phyloP scores from a whole-genome alignment of 2,329 filamentous ascomycete species.

The Colletotrichum lini region DNA sequence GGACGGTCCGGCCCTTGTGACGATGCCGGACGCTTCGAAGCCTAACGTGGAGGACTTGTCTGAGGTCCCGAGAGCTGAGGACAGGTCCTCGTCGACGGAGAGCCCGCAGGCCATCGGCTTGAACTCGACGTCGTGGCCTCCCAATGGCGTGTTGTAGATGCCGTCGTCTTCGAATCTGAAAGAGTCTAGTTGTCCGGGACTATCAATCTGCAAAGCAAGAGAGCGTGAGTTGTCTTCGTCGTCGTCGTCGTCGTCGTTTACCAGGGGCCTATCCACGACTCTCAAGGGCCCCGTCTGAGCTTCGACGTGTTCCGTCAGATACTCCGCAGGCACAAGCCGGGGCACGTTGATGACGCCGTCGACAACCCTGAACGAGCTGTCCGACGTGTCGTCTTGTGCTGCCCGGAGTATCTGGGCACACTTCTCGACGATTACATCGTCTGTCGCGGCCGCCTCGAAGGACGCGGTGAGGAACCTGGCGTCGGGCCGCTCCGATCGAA shows the following conservation, averaged over 20 bases:
- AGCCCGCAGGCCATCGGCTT: conserved; percentile 59
- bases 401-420: conserved; percentile 2
- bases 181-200: conserved; percentile 46
- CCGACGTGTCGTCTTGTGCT: not conserved
- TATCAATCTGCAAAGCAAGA: conserved; percentile 53
- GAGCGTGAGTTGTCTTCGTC: not conserved
- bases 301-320: conserved; percentile 34
- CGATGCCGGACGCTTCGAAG: conserved; percentile 52
- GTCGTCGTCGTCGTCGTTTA: not conserved
- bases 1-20: conserved; percentile 50
- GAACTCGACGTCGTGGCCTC: conserved; percentile 56
- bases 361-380: conserved; percentile 31
- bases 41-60: conserved; percentile 44
- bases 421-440: conserved; percentile 28
- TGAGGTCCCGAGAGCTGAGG: conserved; percentile 49
- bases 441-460: conserved; percentile 37
- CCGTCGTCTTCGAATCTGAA: conserved; percentile 48
- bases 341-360: conserved; percentile 14
- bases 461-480: conserved; percentile 44
- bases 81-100: conserved; percentile 61
- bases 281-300: conserved; percentile 39
- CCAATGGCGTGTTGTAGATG: conserved; percentile 46
- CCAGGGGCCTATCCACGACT: conserved; percentile 16
- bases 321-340: conserved; percentile 28
- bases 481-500: conserved; percentile 43